Base-by-base conservation (phyloP, 345 rosid species). In the Ceriops decandra region DNA sequence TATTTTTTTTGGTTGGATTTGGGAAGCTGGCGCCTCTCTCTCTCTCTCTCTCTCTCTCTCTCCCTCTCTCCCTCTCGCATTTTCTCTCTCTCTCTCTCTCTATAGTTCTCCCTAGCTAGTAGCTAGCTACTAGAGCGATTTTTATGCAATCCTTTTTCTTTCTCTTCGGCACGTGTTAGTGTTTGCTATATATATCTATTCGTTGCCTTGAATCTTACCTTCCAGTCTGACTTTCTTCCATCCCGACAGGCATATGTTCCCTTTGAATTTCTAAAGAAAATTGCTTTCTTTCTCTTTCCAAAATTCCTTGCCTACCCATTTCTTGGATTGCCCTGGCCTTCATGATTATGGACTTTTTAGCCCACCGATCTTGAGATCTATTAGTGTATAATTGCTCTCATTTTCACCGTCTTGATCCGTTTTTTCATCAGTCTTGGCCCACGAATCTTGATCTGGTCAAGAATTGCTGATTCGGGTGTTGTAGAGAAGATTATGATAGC, bases 371-470 rank as follows among this genome's bases (percentile, higher is more conserved):
- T 42, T 3, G 4, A 13, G 7, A 16, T 47, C 16, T 10, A 17
- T 59, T 49, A n/a, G 1, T 10, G 46, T 57, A 33, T 17, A 26
- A 15, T 11, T 61, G 59, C 3, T 24, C n/a, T 1, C 2, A 38
- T 42, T 42, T 42, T 42, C 13, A 4, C 49, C 17, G 6, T 56
- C 16, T 56, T 56, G 59, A 56, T 56, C 59, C 30, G 19, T 6
- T 13, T 60, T 70, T 17, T 53, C 17, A 21, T 63, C 30, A 24
- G n/a, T 42, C 17, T 63, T 5, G 33, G 8, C 42, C 59, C 7
- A 53, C 61, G 46, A 28, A 30, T 36, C 72, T 62, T 67, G 77
- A 73, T 73, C 77, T 57, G 77, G 28, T 21, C 49, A 35, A 67
- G n/a, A 19, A 28, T n/a, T 63, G 46, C 21, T 15, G 56, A 20